phyloP scores from a whole-genome alignment of 805 yeast genomes.

The Metschnikowia matae region DNA sequence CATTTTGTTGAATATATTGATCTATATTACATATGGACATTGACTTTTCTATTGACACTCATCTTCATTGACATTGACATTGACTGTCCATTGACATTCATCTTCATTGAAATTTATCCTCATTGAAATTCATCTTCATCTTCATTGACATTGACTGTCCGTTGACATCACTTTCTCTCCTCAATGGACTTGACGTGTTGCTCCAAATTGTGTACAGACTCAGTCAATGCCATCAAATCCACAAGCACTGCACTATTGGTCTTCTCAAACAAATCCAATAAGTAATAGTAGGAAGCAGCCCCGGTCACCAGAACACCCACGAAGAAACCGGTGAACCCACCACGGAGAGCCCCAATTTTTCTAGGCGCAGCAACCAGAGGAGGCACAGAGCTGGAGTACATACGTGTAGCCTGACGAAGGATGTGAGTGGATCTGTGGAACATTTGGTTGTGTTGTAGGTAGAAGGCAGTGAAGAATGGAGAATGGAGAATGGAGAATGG shows the following conservation, averaged over 20 bases:
- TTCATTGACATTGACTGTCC: too few relatives aligned
- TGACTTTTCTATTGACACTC: too few relatives aligned
- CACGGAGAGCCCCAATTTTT: constrained; percentile 41
- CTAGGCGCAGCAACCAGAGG: constrained; percentile 24
- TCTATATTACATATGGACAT: too few relatives aligned
- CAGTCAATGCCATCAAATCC: constrained; percentile 69
- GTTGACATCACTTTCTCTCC: constrained; percentile 21
- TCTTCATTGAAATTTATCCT: too few relatives aligned
- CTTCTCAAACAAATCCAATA: constrained; percentile 71
- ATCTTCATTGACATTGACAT: too few relatives aligned
- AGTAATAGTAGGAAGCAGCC: constrained; percentile 69
- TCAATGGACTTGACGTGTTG: constrained; percentile 65
- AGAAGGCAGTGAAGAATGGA: background rate
- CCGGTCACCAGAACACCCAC: constrained; percentile 75
- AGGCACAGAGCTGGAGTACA: constrained; percentile 25
- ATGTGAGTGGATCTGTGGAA: constrained; percentile 1
- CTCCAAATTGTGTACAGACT: constrained; percentile 63
- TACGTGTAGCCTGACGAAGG: constrained; percentile 3
- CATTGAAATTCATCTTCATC: too few relatives aligned
- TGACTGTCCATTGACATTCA: too few relatives aligned
- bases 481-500: background rate
- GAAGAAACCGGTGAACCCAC: constrained; percentile 69
- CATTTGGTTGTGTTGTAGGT: background rate
- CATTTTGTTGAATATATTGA: too few relatives aligned
- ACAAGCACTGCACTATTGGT: constrained; percentile 70